Base-by-base conservation (phyloP, 331 rosid species). In the Rosa hybrid region DNA sequence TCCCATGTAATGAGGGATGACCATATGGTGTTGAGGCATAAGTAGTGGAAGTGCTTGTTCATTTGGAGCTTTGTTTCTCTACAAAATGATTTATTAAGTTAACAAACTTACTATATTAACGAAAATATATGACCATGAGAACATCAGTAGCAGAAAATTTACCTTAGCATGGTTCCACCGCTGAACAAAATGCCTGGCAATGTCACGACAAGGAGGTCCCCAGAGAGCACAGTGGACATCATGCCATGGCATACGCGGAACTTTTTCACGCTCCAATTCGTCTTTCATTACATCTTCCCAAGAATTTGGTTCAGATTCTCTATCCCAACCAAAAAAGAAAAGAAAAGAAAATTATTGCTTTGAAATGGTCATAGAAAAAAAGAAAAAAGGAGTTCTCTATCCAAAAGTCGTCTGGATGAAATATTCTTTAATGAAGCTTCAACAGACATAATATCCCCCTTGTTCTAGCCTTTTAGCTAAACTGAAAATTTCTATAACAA, bases 261-360 rank as follows among this genome's bases (percentile, higher is more conserved):
- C 81, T 49, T 83, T 87, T 78, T 80, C 85, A 21, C 90, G 85
- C 16, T 82, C 82, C 74, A 87, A 60, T 64, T 87, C 90, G 67
- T 87, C 90, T 82, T 75, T 80, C 85, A 77, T 85, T 23, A 86
- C 68, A 53, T 85, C 88, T 72, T 84, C 90, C 90, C 90, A 84
- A 16, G 90, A 87, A 82, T 87, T 87, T 77, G 90, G 90, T 85
- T 87, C 90, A 7, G 90, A 87, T 82, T 87, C 90, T 87, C 90
- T 86, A 74, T 38, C 80, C 56, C 51, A 75, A 16, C 46, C 56
- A 75, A 42, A 23, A 75, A 46, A 41, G 25, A 39, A 5, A 14
- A 42, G 38, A 7, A 21, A 5, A 68, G 12, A 12, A 14, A 23
- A 11, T 75, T 12, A 59, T 12, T 44, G n/a, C 79, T 12, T 41